These are phyloP conservation scores for Cenchrus fungigraminus DNA, from an alignment of 176 grass and related monocot genomes.

Conservation along the genomic window DNA sequence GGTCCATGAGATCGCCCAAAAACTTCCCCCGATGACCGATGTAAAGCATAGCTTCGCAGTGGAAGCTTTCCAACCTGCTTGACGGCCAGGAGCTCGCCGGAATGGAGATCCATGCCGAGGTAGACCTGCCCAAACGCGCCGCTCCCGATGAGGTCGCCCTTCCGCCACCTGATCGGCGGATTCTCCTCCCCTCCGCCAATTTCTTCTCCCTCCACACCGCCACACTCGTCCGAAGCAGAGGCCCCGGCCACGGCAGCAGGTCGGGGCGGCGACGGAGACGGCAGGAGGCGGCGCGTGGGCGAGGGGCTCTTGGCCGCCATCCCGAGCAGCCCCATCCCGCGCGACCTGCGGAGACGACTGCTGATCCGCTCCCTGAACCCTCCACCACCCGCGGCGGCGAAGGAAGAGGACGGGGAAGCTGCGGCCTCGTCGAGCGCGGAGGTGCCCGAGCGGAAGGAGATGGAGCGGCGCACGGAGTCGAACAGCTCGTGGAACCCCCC, in stretches of 20 bases:
- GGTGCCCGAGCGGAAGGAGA: slow-evolving; percentile 54
- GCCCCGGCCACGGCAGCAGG: background rate
- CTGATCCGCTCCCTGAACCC: slow-evolving; percentile 56
- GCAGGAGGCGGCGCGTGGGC: slow-evolving; percentile 41
- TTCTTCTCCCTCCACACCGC: background rate
- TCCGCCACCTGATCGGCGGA: slow-evolving; percentile 77
- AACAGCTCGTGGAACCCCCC: slow-evolving; percentile 74
- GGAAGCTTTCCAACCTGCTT: slow-evolving; percentile 65
- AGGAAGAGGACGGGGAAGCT: slow-evolving; percentile 18
- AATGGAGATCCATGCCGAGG: slow-evolving; percentile 93
- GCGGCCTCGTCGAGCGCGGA: slow-evolving; percentile 48
- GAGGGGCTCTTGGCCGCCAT: slow-evolving; percentile 64
- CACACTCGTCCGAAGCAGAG: background rate
- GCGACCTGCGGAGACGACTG: slow-evolving; percentile 67
- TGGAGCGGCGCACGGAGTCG: slow-evolving; percentile 75
- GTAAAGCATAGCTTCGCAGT: background rate
- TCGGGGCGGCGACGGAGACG: background rate
- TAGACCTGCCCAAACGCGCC: slow-evolving; percentile 81
- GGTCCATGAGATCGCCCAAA: background rate
- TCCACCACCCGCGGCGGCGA: background rate
- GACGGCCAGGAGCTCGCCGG: slow-evolving; percentile 87
- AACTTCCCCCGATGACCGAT: no score
- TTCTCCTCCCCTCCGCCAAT: slow-evolving; percentile 35
- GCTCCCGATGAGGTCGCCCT: slow-evolving; percentile 78
- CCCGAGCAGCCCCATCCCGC: slow-evolving; percentile 61